Evolutionary conservation across 164 flowering plant genomes (phyloP).

Genomic region (Echeveria elegans): DNA sequence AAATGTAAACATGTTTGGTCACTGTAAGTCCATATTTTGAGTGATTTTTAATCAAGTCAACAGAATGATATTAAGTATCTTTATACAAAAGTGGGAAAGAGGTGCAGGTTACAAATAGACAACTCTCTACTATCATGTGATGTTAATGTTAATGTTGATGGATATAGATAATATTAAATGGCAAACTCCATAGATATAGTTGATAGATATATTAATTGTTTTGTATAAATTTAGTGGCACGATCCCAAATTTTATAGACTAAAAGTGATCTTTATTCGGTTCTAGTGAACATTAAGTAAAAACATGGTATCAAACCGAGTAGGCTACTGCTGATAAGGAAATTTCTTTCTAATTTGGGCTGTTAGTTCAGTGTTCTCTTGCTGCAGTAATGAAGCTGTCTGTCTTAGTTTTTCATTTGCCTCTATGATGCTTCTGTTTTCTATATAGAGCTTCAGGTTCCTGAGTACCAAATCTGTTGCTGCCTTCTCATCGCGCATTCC

Average conservation of each 20-base stretch:
- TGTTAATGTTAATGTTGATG: too few species aligned
- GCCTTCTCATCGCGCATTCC: conserved; percentile 9
- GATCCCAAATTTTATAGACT: background rate
- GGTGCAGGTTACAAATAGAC: too few species aligned
- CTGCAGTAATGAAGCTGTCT: conserved; percentile 31
- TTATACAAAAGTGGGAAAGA: too few species aligned
- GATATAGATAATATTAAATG: background rate
- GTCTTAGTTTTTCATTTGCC: conserved; percentile 48
- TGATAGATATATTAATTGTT: background rate
- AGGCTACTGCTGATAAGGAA: conserved; percentile 10
- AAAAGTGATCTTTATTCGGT: background rate
- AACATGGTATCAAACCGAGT: background rate
- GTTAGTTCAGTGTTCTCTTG: conserved; percentile 37
- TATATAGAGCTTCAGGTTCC: conserved; percentile 46
- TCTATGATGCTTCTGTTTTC: conserved; percentile 39
- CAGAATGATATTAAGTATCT: too few species aligned
- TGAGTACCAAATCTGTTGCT: conserved; percentile 22
- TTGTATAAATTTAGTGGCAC: background rate
- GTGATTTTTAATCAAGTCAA: too few species aligned
- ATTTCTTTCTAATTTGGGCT: conserved; percentile 26
- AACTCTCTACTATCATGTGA: too few species aligned
- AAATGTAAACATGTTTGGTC: too few species aligned
- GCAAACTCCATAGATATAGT: background rate
- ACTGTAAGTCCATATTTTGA: too few species aligned
- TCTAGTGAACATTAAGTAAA: background rate